Percentiles rank a stretch among this genome's conserved stretches.
Conservation (phyloP, 805 yeast species). For the Candida pseudoglaebosa region DNA sequence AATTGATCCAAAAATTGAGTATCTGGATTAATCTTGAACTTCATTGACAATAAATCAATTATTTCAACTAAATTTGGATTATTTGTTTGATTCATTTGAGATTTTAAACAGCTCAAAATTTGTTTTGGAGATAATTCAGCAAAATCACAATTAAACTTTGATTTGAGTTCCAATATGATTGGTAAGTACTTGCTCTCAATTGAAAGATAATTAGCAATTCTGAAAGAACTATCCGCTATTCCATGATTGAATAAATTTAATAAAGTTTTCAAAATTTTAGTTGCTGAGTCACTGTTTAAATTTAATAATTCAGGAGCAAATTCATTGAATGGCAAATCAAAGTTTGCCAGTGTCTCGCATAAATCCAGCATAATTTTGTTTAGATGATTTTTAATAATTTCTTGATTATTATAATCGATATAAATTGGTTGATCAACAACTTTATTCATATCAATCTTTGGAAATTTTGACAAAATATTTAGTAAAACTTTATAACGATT, state of each 20-base stretch:
- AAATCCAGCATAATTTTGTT: not conserved
- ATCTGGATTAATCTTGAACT: not conserved
- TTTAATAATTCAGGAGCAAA: slow-evolving; percentile 3
- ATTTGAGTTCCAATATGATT: slow-evolving; percentile 4
- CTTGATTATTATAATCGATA: not conserved
- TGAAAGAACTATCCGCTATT: not conserved
- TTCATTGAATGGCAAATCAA: slow-evolving; percentile 1
- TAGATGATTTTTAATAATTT: not conserved
- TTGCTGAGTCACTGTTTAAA: not conserved
- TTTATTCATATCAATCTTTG: not conserved
- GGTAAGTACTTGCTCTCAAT: not conserved
- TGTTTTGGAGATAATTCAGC: slow-evolving; percentile 10
- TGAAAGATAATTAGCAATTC: not conserved
- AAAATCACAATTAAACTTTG: slow-evolving; percentile 6
- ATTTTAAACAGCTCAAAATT: slow-evolving; percentile 12
- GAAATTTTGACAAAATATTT: slow-evolving; percentile 10
- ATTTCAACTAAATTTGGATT: slow-evolving; percentile 12
- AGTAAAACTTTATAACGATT: slow-evolving; percentile 21
- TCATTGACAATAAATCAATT: slow-evolving; percentile 5
- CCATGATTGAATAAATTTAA: slow-evolving; percentile 3
- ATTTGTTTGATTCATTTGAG: slow-evolving; percentile 10
- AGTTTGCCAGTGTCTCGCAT: not conserved
- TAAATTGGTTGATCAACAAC: not conserved
- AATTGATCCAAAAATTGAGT: not conserved
- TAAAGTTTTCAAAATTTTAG: slow-evolving; percentile 1